phyloP scores from a whole-genome alignment of 2,329 filamentous ascomycete species.

The Exserohilum turcica region DNA sequence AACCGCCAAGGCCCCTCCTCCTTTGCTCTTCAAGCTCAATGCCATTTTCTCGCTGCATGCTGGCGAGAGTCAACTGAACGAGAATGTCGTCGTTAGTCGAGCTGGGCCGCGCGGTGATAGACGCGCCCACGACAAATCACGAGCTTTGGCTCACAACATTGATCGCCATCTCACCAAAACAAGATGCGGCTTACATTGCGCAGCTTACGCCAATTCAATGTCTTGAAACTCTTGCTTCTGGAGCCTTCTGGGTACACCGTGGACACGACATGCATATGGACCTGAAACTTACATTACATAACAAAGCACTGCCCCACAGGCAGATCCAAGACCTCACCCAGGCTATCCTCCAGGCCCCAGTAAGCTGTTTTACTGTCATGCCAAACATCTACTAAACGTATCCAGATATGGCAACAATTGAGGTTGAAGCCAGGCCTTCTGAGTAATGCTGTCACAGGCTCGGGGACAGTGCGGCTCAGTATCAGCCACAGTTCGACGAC shows the following conservation, averaged over 20 bases:
- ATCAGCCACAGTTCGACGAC: slow-evolving; percentile 23
- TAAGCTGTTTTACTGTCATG: slow-evolving; percentile 13
- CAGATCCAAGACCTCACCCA: slow-evolving; percentile 28
- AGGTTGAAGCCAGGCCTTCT: slow-evolving; percentile 31
- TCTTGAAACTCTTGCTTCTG: slow-evolving; percentile 30
- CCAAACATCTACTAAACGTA: not conserved
- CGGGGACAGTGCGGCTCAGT: slow-evolving; percentile 26
- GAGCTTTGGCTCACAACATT: slow-evolving; percentile 47
- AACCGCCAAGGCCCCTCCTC: not conserved
- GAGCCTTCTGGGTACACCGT: slow-evolving; percentile 40
- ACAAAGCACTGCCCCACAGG: slow-evolving; percentile 27
- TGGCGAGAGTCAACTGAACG: slow-evolving; percentile 1
- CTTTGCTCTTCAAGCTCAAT: slow-evolving; percentile 6
- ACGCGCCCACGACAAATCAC: slow-evolving; percentile 25
- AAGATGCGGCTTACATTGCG: slow-evolving; percentile 31
- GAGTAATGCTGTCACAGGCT: not conserved
- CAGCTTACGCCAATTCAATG: slow-evolving; percentile 21
- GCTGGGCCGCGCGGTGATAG: slow-evolving; percentile 44
- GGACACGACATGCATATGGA: slow-evolving; percentile 41
- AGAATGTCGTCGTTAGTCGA: slow-evolving; percentile 38
- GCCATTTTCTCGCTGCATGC: not conserved
- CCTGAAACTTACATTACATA: slow-evolving; percentile 31
- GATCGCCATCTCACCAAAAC: slow-evolving; percentile 42
- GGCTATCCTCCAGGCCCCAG: slow-evolving; percentile 36
- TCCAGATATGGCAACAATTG: slow-evolving; percentile 45